Evolutionary conservation across 768 basidiomycete genomes (phyloP), one percentile per base, ranked within the genome.

Genomic region (Trametes maxima): DNA sequence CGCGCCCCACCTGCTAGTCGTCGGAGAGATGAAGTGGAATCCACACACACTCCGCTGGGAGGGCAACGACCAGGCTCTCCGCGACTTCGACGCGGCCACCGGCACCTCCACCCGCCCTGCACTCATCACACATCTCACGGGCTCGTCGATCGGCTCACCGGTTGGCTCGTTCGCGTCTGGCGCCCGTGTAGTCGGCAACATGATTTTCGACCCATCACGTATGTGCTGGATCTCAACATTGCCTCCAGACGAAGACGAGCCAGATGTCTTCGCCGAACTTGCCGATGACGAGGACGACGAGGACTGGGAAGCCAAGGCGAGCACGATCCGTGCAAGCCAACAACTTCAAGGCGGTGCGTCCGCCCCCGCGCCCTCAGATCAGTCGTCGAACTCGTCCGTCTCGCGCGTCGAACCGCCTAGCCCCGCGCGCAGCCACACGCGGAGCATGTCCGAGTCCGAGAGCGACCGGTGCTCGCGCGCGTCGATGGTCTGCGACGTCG

Each of bases 21-120:
- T 96, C 59, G 95, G 94, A 21, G 93, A 95, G 56, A 99, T 99
- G 96, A 91, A 86, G 69, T 99, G 94, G 92, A 98, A 99, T 75
- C 95, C 96, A 42, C 78, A 76, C 17, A 87, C 86, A 2, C 83
- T 91, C 16, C 89, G 93, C 37, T 99, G 96, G 96, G 96, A 99
- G 79, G 96, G 96, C 54, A 98, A 99, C 73, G 96, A 99, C 65
- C 87, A 90, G 60, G 85, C 86, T 16, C 81, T 98, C 33, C 88
- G 90, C 59, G 95, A 94, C 57, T 99, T 98, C 72, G 96, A 98
- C 52, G 76, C 77, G 17, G 88, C 83, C 16, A 83, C 91, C 48
- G 86, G 87, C 48, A 88, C 89, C 13, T 93, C 94, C 3, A 89
- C 89, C 14, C 89, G 96, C 25, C 96, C 96, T 7, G 96, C 96